phyloP scores from a whole-genome alignment of 2,329 filamentous ascomycete species.

The Fusarium sp. region DNA sequence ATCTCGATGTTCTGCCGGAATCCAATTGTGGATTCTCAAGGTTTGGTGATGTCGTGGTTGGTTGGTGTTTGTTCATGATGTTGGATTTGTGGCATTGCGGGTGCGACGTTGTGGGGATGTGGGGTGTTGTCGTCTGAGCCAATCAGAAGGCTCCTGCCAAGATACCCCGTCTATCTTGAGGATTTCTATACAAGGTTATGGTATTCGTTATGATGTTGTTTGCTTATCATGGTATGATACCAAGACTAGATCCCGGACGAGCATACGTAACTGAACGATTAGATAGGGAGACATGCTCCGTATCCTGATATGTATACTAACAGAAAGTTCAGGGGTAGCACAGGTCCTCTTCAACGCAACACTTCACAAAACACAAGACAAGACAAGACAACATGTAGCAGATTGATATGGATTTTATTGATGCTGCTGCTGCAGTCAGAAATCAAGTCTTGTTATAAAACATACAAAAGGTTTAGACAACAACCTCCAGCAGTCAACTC shows the following conservation, averaged over 20 bases:
- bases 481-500: slow-evolving; percentile 17
- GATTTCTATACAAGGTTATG: background rate
- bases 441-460: slow-evolving; percentile 36
- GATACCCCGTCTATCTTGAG: background rate
- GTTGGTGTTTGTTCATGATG: background rate
- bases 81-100: background rate
- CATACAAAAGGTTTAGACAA: slow-evolving; percentile 28
- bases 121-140: background rate
- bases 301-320: background rate
- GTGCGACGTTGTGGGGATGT: background rate
- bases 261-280: background rate
- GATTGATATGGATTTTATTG: slow-evolving; percentile 18
- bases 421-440: slow-evolving; percentile 18
- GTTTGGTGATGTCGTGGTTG: background rate
- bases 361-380: background rate
- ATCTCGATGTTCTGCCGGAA: background rate
- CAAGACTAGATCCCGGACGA: background rate
- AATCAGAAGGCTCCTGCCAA: background rate
- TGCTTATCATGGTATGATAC: background rate
- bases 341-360: background rate
- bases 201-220: background rate
- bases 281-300: background rate
- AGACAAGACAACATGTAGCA: background rate
- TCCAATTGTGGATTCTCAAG: background rate
- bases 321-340: background rate